Conservation (phyloP, 2,329 filamentous ascomycete genomes). For the Nannizzia gypsea region DNA sequence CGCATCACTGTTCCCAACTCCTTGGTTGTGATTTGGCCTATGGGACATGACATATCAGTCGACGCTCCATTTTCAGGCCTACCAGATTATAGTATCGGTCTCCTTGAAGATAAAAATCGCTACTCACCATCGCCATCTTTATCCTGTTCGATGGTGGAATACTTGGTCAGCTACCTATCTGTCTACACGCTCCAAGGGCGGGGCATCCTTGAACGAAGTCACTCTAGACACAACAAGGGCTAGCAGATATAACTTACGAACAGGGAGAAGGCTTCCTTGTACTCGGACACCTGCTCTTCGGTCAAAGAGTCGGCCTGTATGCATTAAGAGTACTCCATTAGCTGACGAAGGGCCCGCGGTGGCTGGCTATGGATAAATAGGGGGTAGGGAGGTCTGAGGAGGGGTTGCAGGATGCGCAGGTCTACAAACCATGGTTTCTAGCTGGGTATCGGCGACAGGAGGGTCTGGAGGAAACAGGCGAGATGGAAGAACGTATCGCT, state of each 20-base stretch:
- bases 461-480: not conserved
- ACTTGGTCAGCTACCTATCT: constrained; percentile 12
- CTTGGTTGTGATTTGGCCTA: constrained; percentile 86
- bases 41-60: constrained; percentile 6
- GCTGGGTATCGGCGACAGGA: not conserved
- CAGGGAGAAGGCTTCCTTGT: constrained; percentile 99
- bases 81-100: not conserved
- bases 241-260: constrained; percentile 60
- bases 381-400: constrained; percentile 1
- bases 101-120: not conserved
- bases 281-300: constrained; percentile 99
- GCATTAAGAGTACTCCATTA: not conserved
- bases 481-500: not conserved
- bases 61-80: not conserved
- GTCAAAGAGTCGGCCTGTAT: constrained; percentile 89
- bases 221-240: not conserved
- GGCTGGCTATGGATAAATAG: not conserved
- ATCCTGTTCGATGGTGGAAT: constrained; percentile 44
- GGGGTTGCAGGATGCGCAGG: not conserved
- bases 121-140: constrained; percentile 79
- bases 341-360: not conserved
- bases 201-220: not conserved
- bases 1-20: constrained; percentile 84
- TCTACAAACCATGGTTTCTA: not conserved
- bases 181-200: constrained; percentile 6